Percentiles rank a stretch among this genome's conserved stretches.
Conservation (phyloP, 768 basidiomycete species). For the Phaeotremella skinneri region DNA sequence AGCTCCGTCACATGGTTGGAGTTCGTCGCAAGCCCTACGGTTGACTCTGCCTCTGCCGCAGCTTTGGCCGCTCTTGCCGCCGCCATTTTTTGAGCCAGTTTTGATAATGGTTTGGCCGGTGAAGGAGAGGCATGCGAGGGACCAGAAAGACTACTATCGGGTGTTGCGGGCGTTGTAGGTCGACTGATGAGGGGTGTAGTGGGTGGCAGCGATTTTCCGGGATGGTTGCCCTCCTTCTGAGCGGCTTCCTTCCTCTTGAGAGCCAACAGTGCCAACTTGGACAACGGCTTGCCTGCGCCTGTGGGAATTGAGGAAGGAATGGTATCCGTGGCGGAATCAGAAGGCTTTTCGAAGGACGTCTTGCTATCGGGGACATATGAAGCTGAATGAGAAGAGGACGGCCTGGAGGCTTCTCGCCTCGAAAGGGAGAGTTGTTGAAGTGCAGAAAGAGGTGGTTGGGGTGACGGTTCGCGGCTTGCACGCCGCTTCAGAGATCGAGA, state of each 20-base stretch:
- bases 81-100: conserved; percentile 52
- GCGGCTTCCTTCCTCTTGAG: conserved; percentile 41
- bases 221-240: conserved; percentile 39
- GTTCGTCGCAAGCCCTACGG: background rate
- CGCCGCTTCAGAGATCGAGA: conserved; percentile 37
- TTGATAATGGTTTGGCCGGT: conserved; percentile 48
- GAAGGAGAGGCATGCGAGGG: conserved; percentile 56
- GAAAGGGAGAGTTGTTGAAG: conserved; percentile 56
- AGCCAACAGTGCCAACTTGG: conserved; percentile 51
- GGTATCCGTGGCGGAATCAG: conserved; percentile 11
- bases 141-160: conserved; percentile 12
- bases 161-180: background rate
- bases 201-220: conserved; percentile 17
- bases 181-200: conserved; percentile 2
- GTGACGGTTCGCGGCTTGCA: conserved; percentile 13
- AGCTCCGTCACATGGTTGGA: background rate
- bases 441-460: conserved; percentile 39
- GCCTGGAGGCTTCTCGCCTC: conserved; percentile 51
- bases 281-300: conserved; percentile 37
- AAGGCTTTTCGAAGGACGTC: background rate
- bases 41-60: conserved; percentile 9
- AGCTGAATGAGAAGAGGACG: conserved; percentile 3
- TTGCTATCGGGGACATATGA: background rate
- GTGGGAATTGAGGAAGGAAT: conserved; percentile 21
- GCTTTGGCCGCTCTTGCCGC: conserved; percentile 45